Evolutionary conservation across 2,329 filamentous ascomycete genomes (phyloP).

Genomic region (Volutella citrinella): DNA sequence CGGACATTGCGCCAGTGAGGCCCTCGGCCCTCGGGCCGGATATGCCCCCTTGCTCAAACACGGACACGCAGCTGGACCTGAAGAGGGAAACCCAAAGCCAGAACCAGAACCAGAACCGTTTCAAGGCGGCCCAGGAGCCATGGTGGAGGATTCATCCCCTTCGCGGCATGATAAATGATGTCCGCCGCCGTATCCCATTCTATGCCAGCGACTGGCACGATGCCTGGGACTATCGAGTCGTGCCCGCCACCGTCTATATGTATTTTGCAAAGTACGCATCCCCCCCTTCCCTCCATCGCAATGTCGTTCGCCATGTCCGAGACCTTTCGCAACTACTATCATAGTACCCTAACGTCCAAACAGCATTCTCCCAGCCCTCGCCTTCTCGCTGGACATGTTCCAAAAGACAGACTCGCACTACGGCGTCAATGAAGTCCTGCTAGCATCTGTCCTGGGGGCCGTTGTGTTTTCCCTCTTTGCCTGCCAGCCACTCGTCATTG

Average conservation of each 20-base stretch:
- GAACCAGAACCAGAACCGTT: too few species aligned
- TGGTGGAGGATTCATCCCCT: constrained; percentile 80
- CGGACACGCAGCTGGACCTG: too few species aligned
- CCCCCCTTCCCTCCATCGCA: constrained; percentile 3
- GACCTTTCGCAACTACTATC: not conserved
- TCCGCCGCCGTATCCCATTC: constrained; percentile 70
- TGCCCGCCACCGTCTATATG: constrained; percentile 88
- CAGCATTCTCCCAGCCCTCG: constrained; percentile 81
- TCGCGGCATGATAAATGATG: constrained; percentile 75
- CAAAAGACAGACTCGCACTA: constrained; percentile 81
- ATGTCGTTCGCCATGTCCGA: not conserved
- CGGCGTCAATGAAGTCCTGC: constrained; percentile 87
- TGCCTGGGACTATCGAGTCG: constrained; percentile 86
- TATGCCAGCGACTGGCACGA: constrained; percentile 82
- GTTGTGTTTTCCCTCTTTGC: constrained; percentile 78
- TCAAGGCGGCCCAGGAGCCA: constrained; percentile 10
- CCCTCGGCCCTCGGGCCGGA: too few species aligned
- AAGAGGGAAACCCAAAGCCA: too few species aligned
- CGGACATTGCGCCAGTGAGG: too few species aligned
- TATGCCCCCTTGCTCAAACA: too few species aligned
- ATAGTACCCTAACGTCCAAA: too few species aligned
- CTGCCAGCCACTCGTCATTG: constrained; percentile 84
- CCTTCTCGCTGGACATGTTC: constrained; percentile 93
- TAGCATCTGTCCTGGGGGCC: constrained; percentile 78
- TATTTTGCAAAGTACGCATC: constrained; percentile 92